Conservation (phyloP, 176 grass and related monocot species). For the Triticum dicoccoides region DNA sequence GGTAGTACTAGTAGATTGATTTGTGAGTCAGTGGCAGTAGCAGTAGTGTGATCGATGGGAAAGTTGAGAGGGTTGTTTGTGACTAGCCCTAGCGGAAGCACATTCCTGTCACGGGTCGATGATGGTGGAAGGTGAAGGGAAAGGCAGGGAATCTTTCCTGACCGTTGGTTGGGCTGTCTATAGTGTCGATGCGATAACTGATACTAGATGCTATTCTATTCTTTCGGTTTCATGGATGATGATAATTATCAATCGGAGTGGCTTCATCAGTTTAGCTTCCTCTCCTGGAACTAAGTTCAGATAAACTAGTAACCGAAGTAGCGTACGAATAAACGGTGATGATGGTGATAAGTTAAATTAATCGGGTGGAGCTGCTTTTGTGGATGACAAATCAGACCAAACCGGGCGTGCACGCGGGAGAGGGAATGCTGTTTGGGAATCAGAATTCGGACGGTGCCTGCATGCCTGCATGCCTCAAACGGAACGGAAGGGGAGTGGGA, state of each 20-base stretch:
- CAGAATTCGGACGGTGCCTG: constrained; percentile 4
- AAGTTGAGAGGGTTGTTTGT: background rate
- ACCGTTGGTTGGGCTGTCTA: constrained; percentile 49
- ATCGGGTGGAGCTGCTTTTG: background rate
- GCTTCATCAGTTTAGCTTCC: background rate
- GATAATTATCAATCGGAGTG: background rate
- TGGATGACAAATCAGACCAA: background rate
- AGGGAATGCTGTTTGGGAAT: background rate
- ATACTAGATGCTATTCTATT: background rate
- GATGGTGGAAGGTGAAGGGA: constrained; percentile 1
- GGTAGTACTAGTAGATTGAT: background rate
- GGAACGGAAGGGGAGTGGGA: background rate
- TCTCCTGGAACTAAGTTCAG: background rate
- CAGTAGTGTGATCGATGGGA: background rate
- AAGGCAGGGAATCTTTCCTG: constrained; percentile 30
- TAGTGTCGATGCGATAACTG: too few relatives aligned
- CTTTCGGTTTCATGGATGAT: background rate
- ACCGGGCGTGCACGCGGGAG: background rate
- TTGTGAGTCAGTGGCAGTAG: background rate
- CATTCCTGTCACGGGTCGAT: background rate
- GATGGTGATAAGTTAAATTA: background rate
- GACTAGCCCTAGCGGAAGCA: background rate
- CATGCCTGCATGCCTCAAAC: background rate
- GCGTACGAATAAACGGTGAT: background rate
- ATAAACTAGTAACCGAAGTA: background rate